Conservation (phyloP, 306 rosid genomes). For the Castanospermum australe region DNA sequence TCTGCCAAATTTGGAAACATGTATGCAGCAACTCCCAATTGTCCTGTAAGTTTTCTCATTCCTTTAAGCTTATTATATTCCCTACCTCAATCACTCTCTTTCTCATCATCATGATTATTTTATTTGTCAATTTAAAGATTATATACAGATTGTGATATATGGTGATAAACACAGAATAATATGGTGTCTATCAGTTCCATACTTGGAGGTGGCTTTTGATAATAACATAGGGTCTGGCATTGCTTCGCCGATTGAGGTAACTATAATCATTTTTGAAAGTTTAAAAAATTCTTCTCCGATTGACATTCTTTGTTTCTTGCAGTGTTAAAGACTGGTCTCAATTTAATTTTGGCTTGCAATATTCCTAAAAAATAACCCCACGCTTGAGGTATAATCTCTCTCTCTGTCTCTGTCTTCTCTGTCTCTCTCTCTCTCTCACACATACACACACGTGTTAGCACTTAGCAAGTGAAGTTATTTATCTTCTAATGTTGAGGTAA, state of each 20-base stretch:
- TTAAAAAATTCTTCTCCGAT: neutral
- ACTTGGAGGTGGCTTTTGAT: slow-evolving; percentile 86
- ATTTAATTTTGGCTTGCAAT: slow-evolving; percentile 77
- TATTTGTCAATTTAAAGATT: neutral
- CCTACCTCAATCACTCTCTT: neutral
- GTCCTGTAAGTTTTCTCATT: slow-evolving; percentile 56
- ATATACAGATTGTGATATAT: neutral
- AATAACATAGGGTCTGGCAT: slow-evolving; percentile 84
- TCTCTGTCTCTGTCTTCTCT: too few species aligned
- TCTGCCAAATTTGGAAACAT: slow-evolving; percentile 72
- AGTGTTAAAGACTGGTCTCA: slow-evolving; percentile 83
- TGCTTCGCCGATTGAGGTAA: slow-evolving; percentile 83
- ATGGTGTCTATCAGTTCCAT: slow-evolving; percentile 66
- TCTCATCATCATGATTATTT: neutral
- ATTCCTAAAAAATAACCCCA: slow-evolving; percentile 74
- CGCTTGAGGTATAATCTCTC: slow-evolving; percentile 66
- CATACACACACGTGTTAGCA: neutral
- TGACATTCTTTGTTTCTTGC: slow-evolving; percentile 19
- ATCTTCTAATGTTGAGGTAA: neutral
- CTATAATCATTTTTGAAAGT: neutral
- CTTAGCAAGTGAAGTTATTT: neutral
- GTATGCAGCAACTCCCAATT: slow-evolving; percentile 82
- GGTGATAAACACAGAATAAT: slow-evolving; percentile 44
- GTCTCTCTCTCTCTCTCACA: too few species aligned
- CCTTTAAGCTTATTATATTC: neutral